Evolutionary conservation across 192 early-diverging fungal genomes (phyloP).

Genomic region (Coemansia sp.): DNA sequence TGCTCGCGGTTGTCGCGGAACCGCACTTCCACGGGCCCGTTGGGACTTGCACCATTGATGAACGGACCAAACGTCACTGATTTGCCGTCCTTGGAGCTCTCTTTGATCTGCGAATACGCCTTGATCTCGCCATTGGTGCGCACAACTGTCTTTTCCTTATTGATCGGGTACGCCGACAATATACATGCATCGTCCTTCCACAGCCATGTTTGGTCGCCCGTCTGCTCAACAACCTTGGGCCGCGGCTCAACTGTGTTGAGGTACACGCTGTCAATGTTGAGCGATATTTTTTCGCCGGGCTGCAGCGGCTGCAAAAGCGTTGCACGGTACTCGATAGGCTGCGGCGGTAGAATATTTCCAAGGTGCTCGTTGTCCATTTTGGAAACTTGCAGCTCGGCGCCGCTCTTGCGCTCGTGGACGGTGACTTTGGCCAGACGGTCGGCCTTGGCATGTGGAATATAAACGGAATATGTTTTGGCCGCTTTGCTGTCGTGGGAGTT

Average conservation of each 20-base stretch:
- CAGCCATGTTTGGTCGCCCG: slow-evolving; percentile 64
- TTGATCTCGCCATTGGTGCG: slow-evolving; percentile 25
- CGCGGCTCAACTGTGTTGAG: slow-evolving; percentile 53
- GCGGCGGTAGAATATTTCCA: too few relatives aligned
- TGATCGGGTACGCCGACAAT: slow-evolving; percentile 63
- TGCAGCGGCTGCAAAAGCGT: slow-evolving; percentile 37
- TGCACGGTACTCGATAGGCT: slow-evolving; percentile 14
- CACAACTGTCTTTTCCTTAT: slow-evolving; percentile 78
- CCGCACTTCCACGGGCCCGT: slow-evolving; percentile 58
- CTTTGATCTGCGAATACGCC: slow-evolving; percentile 15
- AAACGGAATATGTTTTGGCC: slow-evolving; percentile 30
- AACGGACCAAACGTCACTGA: slow-evolving; percentile 78
- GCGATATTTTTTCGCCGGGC: slow-evolving; percentile 60
- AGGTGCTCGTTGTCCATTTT: background rate
- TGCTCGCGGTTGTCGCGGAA: slow-evolving; percentile 69
- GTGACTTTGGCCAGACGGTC: slow-evolving; percentile 22
- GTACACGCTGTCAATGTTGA: slow-evolving; percentile 59
- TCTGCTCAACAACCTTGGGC: slow-evolving; percentile 61
- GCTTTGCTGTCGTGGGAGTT: slow-evolving; percentile 35
- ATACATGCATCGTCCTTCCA: slow-evolving; percentile 65
- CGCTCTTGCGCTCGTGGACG: slow-evolving; percentile 53
- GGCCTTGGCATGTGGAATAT: slow-evolving; percentile 14
- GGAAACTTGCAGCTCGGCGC: slow-evolving; percentile 15
- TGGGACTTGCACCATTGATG: slow-evolving; percentile 13
- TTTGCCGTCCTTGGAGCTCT: slow-evolving; percentile 48